Evolutionary conservation across 805 yeast genomes (phyloP), one percentile per base, ranked within the genome.

Genomic region (Kluyveromyces starmeri): DNA sequence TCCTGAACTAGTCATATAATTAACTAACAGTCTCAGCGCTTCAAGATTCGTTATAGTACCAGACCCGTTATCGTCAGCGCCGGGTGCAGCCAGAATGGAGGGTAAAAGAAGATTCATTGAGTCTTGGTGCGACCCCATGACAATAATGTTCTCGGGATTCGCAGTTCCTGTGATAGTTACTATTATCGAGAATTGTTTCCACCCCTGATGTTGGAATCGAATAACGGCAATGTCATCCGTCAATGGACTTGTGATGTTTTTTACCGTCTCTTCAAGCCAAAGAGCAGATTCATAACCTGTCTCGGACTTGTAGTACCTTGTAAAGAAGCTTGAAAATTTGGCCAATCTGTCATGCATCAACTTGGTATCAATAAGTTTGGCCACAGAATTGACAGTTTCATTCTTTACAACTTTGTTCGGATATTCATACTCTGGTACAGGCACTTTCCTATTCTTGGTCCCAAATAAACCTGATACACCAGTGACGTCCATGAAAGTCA

Each of bases 51-150:
- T 79, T 4, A 80, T 76, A 4, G 88, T 79, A 7, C 96, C 97
- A 3, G 88, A 75, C 2, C 95, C 94, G 56, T 88, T 83, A 53
- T 89, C 97, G 53, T 89, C 97, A 3, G 95, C 96, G 3, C 97
- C 97, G 2, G 96, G 96, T 0, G 95, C 84, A 16, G 74, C 67
- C 44, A 81, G 51, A 13, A 75, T 42, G 28, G 67, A 67, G 7
- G 95, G 96, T 37, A 83, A 67, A 27, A 83, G 45, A 36, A 83
- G 63, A 53, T 84, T 85, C 43, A 78, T 69, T 2, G 94, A 80
- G 54, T 89, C 97, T 51, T 80, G 83, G 60, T 89, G 97, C 17
- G 94, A 82, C 1, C 96, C 96, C 25, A 89, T 71, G 11, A 89
- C 75, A 1, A 89, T 78, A 4, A 67, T 58, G 20, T 59, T 54